These are phyloP conservation scores for Leptodontidium sp. DNA, from an alignment of 2,329 filamentous ascomycete species.

Conservation along the genomic window DNA sequence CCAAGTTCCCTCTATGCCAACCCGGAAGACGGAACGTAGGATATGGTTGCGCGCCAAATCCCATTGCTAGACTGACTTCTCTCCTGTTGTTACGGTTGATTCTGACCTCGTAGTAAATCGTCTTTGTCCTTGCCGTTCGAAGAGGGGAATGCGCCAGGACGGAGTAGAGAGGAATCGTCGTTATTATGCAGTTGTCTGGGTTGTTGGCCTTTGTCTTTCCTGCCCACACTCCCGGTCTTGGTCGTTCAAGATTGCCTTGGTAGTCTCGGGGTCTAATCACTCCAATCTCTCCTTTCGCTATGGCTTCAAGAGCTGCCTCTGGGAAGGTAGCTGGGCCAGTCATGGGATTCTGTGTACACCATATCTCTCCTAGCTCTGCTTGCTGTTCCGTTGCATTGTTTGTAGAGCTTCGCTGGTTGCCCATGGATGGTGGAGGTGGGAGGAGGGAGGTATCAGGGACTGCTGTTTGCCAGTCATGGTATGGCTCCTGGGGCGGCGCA, in stretches of 20 bases:
- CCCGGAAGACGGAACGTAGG: conserved; percentile 80
- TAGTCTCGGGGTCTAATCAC: conserved; percentile 61
- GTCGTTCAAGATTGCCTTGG: conserved; percentile 55
- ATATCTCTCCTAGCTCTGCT: conserved; percentile 69
- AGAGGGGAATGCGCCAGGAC: conserved; percentile 65
- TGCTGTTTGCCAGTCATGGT: conserved; percentile 75
- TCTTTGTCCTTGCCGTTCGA: conserved; percentile 55
- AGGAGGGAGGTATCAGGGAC: conserved; percentile 78
- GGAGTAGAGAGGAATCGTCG: conserved; percentile 74
- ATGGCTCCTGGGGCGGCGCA: conserved; percentile 48
- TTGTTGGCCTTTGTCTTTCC: conserved; percentile 53
- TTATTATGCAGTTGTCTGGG: conserved; percentile 70
- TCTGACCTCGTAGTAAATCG: conserved; percentile 76
- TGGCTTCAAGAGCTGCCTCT: conserved; percentile 55
- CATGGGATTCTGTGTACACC: conserved; percentile 70
- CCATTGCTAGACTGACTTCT: conserved; percentile 67
- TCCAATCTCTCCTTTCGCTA: conserved; percentile 60
- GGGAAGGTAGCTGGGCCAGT: conserved; percentile 60
- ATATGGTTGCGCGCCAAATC: conserved; percentile 77
- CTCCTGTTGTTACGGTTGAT: conserved; percentile 53
- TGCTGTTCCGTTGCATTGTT: conserved; percentile 74
- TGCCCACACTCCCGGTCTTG: conserved; percentile 61
- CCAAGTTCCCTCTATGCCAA: conserved; percentile 80
- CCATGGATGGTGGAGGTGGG: conserved; percentile 71
- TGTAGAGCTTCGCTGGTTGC: conserved; percentile 70